Conservation (phyloP, 768 basidiomycete genomes). For the Termitomyces eurrhizus region DNA sequence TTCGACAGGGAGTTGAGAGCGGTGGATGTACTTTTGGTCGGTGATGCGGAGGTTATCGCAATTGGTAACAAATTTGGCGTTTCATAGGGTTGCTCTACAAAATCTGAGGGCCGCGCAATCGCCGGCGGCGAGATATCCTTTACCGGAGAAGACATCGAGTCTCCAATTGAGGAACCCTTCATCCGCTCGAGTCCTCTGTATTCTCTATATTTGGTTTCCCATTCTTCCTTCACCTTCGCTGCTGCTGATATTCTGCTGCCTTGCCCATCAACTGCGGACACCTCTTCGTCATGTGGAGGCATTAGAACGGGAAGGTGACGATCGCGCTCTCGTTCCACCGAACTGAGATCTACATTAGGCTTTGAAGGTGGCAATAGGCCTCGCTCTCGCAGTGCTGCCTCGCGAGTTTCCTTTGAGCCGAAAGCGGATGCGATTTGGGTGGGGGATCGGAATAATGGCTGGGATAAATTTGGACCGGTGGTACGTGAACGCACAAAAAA, state of each 20-base stretch:
- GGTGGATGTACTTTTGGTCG: not conserved
- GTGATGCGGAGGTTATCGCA: not conserved
- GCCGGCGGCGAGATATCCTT: slow-evolving; percentile 6
- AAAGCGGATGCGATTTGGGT: slow-evolving; percentile 18
- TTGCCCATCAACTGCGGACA: slow-evolving; percentile 12
- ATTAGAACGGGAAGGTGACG: slow-evolving; percentile 32
- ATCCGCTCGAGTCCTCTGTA: slow-evolving; percentile 23
- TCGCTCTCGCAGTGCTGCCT: slow-evolving; percentile 58
- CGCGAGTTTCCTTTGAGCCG: slow-evolving; percentile 34
- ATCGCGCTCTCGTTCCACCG: slow-evolving; percentile 35
- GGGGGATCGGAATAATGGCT: slow-evolving; percentile 12
- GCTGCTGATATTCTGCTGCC: slow-evolving; percentile 38
- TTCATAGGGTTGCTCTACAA: not conserved
- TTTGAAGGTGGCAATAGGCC: slow-evolving; percentile 50
- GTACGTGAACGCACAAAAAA: slow-evolving; percentile 18
- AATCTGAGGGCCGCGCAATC: slow-evolving; percentile 10
- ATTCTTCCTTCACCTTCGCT: slow-evolving; percentile 48
- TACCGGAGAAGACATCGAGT: not conserved
- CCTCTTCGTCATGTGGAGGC: slow-evolving; percentile 11
- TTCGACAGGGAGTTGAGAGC: not conserved
- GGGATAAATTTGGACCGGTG: slow-evolving; percentile 6
- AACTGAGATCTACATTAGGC: slow-evolving; percentile 39
- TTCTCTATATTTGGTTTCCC: slow-evolving; percentile 40
- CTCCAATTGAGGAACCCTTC: slow-evolving; percentile 33
- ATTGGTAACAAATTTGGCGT: not conserved